Base-by-base conservation (phyloP, 179 eudicot species). In the Carnegiea gigantea region DNA sequence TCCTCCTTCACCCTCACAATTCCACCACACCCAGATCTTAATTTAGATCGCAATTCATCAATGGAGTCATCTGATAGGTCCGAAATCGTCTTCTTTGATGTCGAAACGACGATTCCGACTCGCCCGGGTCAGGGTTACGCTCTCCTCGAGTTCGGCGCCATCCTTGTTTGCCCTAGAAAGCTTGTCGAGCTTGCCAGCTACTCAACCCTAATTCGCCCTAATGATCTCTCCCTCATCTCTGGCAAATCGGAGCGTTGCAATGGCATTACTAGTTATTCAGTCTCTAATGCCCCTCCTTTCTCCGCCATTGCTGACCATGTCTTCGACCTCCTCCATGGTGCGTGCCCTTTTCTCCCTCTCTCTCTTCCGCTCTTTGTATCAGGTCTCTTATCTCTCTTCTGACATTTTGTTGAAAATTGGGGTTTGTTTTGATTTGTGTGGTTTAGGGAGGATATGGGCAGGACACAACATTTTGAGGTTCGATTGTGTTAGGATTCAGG, bases 401-500 rank as follows among this genome's bases (percentile, higher is more conserved):
- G 0, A 26, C n/a, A 30, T 9, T 78, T 74, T 12, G 77, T 18
- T 70, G 70, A 46, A 23, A 62, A 38, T 51, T 36, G 53, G 51
- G 60, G 60, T 21, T 26, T 4, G 18, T 70, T 62, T 2, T 5
- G 33, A 4, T 70, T 64, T 17, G 67, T 18, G 71, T 57, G 76
- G 21, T 77, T 71, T 68, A 97, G 98, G 99, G 90, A 89, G 99
- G 83, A 90, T 97, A 78, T 97, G 99, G 99, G 99, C 98, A 9
- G 99, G 99, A 53, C 99, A 97, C 81, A 97, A 97, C 73, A 97
- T 97, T 79, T 62, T 93, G 86, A 89, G 97, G 85, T 97, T 97
- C 81, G 99, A 97, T 84, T 93, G 98, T 87, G 85, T 87, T 24
- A 87, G 98, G 49, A 88, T 97, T 72, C 84, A 94, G 65, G 99